Conservation (phyloP, 2,329 filamentous ascomycete species). For the Fusarium tjaetaba region DNA sequence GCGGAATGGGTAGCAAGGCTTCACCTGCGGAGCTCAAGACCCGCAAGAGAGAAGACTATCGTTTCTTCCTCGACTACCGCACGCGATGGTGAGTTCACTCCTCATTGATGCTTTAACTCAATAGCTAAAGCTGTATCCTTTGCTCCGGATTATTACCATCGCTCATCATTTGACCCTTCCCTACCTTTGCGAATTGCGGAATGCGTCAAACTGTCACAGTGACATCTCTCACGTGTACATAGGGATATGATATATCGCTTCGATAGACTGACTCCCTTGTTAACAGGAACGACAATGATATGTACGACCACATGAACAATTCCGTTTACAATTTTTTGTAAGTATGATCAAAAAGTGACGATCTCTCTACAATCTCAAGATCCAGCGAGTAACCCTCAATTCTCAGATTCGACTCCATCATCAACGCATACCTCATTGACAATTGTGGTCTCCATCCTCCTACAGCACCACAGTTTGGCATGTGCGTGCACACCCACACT, state of each 20-base stretch:
- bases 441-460: constrained; percentile 79
- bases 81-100: constrained; percentile 76
- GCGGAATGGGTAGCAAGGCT: constrained; percentile 27
- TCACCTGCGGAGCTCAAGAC: constrained; percentile 60
- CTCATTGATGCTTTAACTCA: neutral
- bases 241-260: constrained; percentile 10
- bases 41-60: constrained; percentile 77
- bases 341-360: constrained; percentile 32
- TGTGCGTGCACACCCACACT: constrained; percentile 86
- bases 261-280: constrained; percentile 26
- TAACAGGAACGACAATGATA: constrained; percentile 87
- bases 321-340: constrained; percentile 84
- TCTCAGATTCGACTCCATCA: constrained; percentile 81
- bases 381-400: neutral
- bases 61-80: constrained; percentile 81
- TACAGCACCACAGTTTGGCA: constrained; percentile 76
- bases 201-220: constrained; percentile 1
- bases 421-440: constrained; percentile 88
- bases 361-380: neutral
- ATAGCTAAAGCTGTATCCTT: neutral
- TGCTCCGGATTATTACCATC: neutral
- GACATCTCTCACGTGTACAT: neutral
- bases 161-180: neutral
- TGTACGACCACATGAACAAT: constrained; percentile 95
- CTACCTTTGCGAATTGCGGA: constrained; percentile 6